Conservation (phyloP, 176 grass and related monocot species). For the Alloteropsis semialata region DNA sequence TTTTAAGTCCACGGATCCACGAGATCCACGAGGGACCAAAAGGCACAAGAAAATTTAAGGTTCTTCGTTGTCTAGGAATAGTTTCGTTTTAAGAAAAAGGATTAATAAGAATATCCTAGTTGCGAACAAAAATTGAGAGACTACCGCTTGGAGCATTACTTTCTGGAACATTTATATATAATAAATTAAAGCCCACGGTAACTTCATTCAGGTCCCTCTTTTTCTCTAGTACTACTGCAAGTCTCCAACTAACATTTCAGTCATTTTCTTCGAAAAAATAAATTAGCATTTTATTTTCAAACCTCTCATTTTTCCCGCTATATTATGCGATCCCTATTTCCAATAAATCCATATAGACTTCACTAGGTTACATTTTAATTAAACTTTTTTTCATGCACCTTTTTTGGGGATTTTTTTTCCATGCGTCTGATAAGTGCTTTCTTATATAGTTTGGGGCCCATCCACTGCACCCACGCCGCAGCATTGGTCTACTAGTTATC, state of each 20-base stretch:
- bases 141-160: not conserved
- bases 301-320: not conserved
- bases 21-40: not conserved
- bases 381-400: not conserved
- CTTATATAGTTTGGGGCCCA: not conserved
- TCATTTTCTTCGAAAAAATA: not conserved
- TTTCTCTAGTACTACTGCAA: not conserved
- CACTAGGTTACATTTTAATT: not conserved
- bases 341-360: not conserved
- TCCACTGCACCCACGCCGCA: not conserved
- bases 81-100: not conserved
- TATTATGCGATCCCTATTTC: not conserved
- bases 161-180: not conserved
- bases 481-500: not conserved
- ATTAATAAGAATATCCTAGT: not conserved
- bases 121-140: not conserved
- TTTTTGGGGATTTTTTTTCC: not conserved
- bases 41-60: not conserved
- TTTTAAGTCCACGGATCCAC: not conserved
- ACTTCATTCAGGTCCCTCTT: not conserved
- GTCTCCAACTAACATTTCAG: not conserved
- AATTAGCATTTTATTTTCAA: not conserved
- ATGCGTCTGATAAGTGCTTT: not conserved
- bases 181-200: not conserved
- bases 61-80: not conserved